A percentile compares a stretch with the other conserved stretches of the same genome.
Conservation (phyloP, 805 yeast species). For the Osmozyma mogii region DNA sequence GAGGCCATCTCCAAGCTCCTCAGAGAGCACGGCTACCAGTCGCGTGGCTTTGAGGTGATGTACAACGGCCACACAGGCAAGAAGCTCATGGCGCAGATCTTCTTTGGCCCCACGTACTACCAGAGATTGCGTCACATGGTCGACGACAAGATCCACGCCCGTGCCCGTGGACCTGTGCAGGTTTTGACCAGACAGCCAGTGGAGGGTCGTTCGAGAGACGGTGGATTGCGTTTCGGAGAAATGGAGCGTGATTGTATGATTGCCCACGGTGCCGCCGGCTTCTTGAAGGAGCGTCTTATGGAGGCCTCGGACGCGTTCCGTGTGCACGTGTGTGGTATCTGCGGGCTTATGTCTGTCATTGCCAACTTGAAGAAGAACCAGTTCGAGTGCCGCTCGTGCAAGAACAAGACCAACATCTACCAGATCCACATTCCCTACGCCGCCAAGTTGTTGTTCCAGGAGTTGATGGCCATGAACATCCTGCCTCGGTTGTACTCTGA, state of each 20-base stretch:
- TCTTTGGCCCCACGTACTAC: slow-evolving; percentile 99
- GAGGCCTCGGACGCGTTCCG: slow-evolving; percentile 99
- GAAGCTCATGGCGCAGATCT: slow-evolving; percentile 94
- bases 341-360: slow-evolving; percentile 97
- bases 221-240: slow-evolving; percentile 98
- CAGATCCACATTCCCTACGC: slow-evolving; percentile 98
- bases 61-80: slow-evolving; percentile 98
- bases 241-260: slow-evolving; percentile 99
- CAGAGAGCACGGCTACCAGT: slow-evolving; percentile 94
- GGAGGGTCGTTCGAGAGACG: slow-evolving; percentile 98
- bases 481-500: slow-evolving; percentile 97
- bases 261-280: slow-evolving; percentile 99
- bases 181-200: slow-evolving; percentile 97
- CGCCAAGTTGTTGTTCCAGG: slow-evolving; percentile 96
- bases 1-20: slow-evolving; percentile 90
- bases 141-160: slow-evolving; percentile 96
- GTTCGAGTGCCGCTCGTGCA: slow-evolving; percentile 97
- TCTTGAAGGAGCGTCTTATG: slow-evolving; percentile 95
- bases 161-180: slow-evolving; percentile 99
- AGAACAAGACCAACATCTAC: slow-evolving; percentile 95
- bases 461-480: slow-evolving; percentile 98
- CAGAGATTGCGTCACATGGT: slow-evolving; percentile 99
- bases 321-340: slow-evolving; percentile 95
- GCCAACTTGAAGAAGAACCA: slow-evolving; percentile 97
- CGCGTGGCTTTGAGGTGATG: slow-evolving; percentile 98